Evolutionary conservation across 441 rosid species (phyloP).

Genomic region (Gossypium trilobum): DNA sequence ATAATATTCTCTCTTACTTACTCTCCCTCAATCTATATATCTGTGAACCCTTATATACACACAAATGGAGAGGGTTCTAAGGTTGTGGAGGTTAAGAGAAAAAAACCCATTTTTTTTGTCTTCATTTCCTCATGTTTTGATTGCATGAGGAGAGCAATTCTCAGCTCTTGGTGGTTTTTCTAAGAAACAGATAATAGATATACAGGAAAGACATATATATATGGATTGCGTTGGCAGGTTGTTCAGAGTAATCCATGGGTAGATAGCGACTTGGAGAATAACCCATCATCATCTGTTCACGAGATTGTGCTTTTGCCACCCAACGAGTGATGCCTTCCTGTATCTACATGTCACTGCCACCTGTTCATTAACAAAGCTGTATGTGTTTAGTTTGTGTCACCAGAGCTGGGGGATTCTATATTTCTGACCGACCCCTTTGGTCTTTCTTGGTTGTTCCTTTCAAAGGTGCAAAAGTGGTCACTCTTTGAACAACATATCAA

Average conservation of each 20-base stretch:
- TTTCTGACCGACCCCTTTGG: conserved; percentile 13
- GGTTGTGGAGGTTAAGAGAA: conserved; percentile 28
- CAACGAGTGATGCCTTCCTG: conserved; percentile 56
- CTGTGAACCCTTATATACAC: conserved; percentile 21
- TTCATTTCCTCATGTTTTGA: conserved; percentile 23
- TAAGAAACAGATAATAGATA: conserved; percentile 10
- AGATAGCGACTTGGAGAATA: conserved; percentile 70
- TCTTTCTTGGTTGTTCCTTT: conserved; percentile 22
- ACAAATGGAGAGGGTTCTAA: conserved; percentile 29
- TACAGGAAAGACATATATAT: conserved; percentile 22
- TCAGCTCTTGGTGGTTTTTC: conserved; percentile 18
- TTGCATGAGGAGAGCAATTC: conserved; percentile 37
- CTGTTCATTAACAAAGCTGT: conserved; percentile 26
- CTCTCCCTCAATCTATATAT: background rate
- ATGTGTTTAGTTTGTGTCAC: conserved; percentile 24
- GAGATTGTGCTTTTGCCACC: conserved; percentile 42
- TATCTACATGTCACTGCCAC: conserved; percentile 34
- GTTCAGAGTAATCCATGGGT: conserved; percentile 45
- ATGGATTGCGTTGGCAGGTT: conserved; percentile 32
- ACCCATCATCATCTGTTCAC: conserved; percentile 59
- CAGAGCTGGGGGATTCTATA: conserved; percentile 28
- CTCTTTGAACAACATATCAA: conserved; percentile 18
- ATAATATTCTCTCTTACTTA: background rate
- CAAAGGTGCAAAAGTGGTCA: conserved; percentile 25
- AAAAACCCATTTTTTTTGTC: conserved; percentile 22